A percentile compares a stretch with the other conserved stretches of the same genome.
Conservation (phyloP, 2,329 filamentous ascomycete genomes). For the Pseudocercospora pini-densiflorae region DNA sequence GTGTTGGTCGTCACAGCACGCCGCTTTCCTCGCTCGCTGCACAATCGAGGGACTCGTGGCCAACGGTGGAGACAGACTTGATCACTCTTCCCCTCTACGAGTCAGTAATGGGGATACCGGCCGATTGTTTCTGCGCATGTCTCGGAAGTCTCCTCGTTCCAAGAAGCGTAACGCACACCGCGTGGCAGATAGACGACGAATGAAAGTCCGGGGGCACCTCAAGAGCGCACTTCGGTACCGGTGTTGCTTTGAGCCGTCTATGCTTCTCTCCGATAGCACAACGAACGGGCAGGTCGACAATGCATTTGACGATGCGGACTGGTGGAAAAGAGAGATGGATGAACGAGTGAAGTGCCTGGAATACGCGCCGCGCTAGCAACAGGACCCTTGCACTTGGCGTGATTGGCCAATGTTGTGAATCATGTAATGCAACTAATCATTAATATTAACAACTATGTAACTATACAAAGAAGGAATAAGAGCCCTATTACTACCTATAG, state of each 20-base stretch:
- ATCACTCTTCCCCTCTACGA: background rate
- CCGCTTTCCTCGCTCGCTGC: background rate
- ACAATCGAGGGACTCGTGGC: background rate
- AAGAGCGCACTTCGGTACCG: conserved; percentile 5
- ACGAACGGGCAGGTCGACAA: background rate
- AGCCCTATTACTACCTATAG: no score
- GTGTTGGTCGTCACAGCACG: background rate
- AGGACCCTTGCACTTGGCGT: background rate
- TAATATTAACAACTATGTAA: no score
- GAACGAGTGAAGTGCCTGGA: background rate
- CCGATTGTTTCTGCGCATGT: background rate
- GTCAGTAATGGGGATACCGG: background rate
- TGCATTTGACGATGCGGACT: background rate
- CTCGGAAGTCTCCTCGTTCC: background rate
- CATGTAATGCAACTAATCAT: no score
- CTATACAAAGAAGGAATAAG: no score
- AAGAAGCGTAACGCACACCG: background rate
- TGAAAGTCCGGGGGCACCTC: background rate
- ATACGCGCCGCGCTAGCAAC: conserved; percentile 10
- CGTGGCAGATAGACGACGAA: conserved; percentile 4
- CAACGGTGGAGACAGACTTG: background rate
- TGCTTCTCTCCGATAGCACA: background rate
- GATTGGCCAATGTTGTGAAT: background rate
- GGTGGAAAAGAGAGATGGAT: conserved; percentile 9
- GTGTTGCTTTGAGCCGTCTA: conserved; percentile 4